These are phyloP conservation scores for Fraxinus pennsylvanica DNA, from an alignment of 257 asterid species.

Conservation along the genomic window DNA sequence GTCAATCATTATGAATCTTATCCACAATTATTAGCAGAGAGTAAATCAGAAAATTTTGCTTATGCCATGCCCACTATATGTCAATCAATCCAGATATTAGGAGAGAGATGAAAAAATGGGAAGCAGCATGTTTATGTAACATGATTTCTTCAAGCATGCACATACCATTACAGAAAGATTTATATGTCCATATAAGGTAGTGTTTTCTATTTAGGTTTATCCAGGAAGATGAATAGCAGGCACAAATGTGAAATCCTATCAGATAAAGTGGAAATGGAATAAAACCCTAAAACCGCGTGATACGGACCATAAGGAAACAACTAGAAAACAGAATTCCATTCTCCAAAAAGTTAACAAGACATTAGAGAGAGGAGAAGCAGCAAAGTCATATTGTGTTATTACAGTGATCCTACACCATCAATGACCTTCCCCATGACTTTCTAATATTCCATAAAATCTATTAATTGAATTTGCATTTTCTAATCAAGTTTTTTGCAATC, in stretches of 20 bases:
- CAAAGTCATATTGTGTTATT: not conserved
- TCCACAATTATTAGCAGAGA: not conserved
- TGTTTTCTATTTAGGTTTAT: not conserved
- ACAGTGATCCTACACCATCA: not conserved
- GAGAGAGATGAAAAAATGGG: not conserved
- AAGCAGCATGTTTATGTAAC: not conserved
- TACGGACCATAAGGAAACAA: not conserved
- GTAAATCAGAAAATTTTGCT: not conserved
- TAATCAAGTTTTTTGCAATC: not conserved
- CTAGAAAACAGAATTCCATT: not conserved
- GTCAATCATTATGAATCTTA: not conserved
- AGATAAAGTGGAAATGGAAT: not conserved
- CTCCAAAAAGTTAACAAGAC: not conserved
- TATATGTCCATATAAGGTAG: not conserved
- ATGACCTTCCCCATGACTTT: no score
- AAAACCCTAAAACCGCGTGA: not conserved
- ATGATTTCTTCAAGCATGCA: not conserved
- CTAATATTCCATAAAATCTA: no score
- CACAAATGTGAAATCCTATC: not conserved
- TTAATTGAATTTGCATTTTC: not conserved
- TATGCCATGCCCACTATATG: not conserved
- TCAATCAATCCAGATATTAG: not conserved
- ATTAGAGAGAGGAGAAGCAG: not conserved
- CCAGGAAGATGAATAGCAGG: not conserved
- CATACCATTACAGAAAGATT: not conserved